Conservation (phyloP, 2,329 filamentous ascomycete genomes). For the Aspergillus ibericus region DNA sequence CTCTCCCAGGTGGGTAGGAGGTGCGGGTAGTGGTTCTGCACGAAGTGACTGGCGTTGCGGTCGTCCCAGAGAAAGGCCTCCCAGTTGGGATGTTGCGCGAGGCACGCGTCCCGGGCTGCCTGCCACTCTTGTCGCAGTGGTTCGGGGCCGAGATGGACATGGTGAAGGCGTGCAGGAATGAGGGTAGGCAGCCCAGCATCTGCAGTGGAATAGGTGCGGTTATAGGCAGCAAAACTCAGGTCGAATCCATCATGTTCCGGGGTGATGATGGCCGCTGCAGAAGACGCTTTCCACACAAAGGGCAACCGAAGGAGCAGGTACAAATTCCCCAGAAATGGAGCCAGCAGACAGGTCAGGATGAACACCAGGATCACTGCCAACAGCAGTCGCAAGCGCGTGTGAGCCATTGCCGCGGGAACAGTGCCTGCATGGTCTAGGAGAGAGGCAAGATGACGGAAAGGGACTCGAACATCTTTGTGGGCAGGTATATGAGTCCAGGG, state of each 20-base stretch:
- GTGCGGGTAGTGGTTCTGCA: slow-evolving; percentile 18
- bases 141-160: slow-evolving; percentile 17
- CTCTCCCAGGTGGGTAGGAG: slow-evolving; percentile 17
- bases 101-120: slow-evolving; percentile 15
- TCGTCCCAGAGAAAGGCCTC: slow-evolving; percentile 19
- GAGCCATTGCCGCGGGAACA: background rate
- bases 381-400: background rate
- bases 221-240: slow-evolving; percentile 8
- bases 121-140: slow-evolving; percentile 19
- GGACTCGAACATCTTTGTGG: background rate
- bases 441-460: background rate
- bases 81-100: slow-evolving; percentile 19
- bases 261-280: background rate
- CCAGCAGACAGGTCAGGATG: background rate
- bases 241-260: slow-evolving; percentile 9
- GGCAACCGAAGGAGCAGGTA: slow-evolving; percentile 10
- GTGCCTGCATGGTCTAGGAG: background rate
- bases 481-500: background rate
- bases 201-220: background rate
- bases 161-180: slow-evolving; percentile 8
- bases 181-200: background rate
- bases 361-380: background rate
- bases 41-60: slow-evolving; percentile 11
- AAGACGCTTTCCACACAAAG: slow-evolving; percentile 6
- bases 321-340: background rate